Conservation (phyloP, 2,329 filamentous ascomycete genomes). For the Nothomitra cinnamomea region DNA sequence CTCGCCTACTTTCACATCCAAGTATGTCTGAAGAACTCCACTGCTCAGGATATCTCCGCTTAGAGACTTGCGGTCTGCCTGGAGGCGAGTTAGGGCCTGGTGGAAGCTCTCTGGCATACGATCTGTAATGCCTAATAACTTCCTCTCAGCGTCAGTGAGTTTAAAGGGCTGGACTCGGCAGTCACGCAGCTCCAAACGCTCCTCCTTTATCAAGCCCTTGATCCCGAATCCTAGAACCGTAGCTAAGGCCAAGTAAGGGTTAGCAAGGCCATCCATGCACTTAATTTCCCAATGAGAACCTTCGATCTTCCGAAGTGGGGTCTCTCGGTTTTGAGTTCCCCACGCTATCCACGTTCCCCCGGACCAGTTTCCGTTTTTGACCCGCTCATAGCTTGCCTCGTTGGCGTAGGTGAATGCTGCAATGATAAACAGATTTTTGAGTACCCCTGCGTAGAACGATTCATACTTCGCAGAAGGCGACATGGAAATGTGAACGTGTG, state of each 20-base stretch:
- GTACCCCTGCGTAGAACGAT: constrained; percentile 54
- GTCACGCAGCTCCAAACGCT: constrained; percentile 33
- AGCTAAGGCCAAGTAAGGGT: constrained; percentile 53
- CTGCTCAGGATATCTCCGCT: constrained; percentile 26
- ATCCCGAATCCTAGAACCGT: constrained; percentile 44
- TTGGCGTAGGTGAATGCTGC: constrained; percentile 51
- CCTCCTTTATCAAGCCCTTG: constrained; percentile 31
- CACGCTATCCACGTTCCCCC: constrained; percentile 65
- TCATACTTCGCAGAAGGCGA: constrained; percentile 28
- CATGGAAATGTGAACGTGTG: constrained; percentile 43
- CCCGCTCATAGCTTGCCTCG: constrained; percentile 49
- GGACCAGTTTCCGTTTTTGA: constrained; percentile 54
- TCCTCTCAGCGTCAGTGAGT: constrained; percentile 30
- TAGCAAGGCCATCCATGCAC: constrained; percentile 61
- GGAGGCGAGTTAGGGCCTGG: constrained; percentile 35
- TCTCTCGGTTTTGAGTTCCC: constrained; percentile 69
- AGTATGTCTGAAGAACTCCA: constrained; percentile 38
- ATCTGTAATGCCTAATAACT: constrained; percentile 33
- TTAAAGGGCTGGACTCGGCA: constrained; percentile 36
- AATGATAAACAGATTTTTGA: constrained; percentile 48
- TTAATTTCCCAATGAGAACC: constrained; percentile 63
- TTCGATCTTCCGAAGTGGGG: constrained; percentile 50
- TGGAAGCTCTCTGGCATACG: constrained; percentile 37
- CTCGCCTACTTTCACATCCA: constrained; percentile 42
- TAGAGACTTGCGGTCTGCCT: constrained; percentile 33